Conservation (phyloP, 371 early-diverging fungal species). For the Apophysomyces trapeziformis region DNA sequence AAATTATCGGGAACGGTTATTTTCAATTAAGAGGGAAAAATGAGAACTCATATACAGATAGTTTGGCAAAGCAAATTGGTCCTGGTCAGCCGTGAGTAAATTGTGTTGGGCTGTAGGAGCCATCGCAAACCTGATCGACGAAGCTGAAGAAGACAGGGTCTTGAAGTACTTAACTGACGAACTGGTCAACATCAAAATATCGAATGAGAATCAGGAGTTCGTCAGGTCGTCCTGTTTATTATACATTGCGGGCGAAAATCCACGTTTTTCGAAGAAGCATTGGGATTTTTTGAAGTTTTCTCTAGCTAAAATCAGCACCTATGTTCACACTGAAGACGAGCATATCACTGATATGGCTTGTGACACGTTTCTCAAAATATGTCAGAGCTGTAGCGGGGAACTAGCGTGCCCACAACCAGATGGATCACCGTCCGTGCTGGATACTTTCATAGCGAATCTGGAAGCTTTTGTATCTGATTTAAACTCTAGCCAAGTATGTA, state of each 20-base stretch:
- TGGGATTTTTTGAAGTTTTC: slow-evolving; percentile 97
- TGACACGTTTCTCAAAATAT: slow-evolving; percentile 96
- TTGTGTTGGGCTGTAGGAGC: slow-evolving; percentile 98
- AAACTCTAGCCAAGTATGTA: slow-evolving; percentile 73
- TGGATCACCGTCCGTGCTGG: slow-evolving; percentile 82
- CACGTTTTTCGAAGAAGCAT: slow-evolving; percentile 95
- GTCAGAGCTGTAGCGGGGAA: slow-evolving; percentile 89
- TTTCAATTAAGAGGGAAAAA: not conserved
- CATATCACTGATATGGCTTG: slow-evolving; percentile 99
- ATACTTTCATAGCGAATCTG: slow-evolving; percentile 75
- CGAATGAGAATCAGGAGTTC: slow-evolving; percentile 95
- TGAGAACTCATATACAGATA: slow-evolving; percentile 64
- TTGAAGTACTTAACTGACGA: slow-evolving; percentile 89
- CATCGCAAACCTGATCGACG: slow-evolving; percentile 89
- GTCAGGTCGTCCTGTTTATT: slow-evolving; percentile 98
- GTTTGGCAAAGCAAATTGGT: slow-evolving; percentile 65
- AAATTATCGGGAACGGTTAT: not conserved
- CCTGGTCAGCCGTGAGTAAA: slow-evolving; percentile 91
- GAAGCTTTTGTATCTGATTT: slow-evolving; percentile 76
- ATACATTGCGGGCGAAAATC: slow-evolving; percentile 97
- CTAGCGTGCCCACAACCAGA: slow-evolving; percentile 80
- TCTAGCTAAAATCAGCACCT: slow-evolving; percentile 96
- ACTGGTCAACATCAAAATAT: slow-evolving; percentile 76
- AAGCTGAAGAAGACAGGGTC: slow-evolving; percentile 91
- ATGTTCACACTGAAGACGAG: slow-evolving; percentile 96